These are phyloP conservation scores for Stylonectria norvegica DNA, from an alignment of 2,329 filamentous ascomycete genomes.

Conservation along the genomic window DNA sequence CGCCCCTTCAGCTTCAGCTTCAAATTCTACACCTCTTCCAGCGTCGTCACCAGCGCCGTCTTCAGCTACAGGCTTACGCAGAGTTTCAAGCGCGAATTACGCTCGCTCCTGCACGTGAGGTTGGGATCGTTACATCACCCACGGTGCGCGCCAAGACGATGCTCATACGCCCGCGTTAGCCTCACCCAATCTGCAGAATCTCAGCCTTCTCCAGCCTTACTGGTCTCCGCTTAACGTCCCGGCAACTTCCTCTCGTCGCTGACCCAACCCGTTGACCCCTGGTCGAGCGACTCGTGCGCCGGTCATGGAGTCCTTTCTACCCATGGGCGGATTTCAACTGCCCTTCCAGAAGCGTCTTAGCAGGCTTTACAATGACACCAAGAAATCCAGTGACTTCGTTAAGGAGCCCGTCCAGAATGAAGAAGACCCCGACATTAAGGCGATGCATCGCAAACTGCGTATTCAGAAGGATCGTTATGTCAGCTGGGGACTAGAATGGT, in stretches of 20 bases:
- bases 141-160: conserved; percentile 4
- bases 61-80: too few relatives aligned
- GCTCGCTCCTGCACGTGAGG: conserved; percentile 6
- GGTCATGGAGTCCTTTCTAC: conserved; percentile 50
- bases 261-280: too few relatives aligned
- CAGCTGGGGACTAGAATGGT: conserved; percentile 80
- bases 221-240: conserved; percentile 4
- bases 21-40: background rate
- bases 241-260: too few relatives aligned
- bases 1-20: conserved; percentile 1
- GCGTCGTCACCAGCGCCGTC: too few relatives aligned
- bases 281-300: too few relatives aligned
- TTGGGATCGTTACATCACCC: conserved; percentile 4
- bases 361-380: conserved; percentile 76
- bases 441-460: conserved; percentile 70
- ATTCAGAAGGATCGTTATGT: conserved; percentile 78
- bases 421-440: conserved; percentile 66
- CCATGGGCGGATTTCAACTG: conserved; percentile 50
- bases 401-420: conserved; percentile 60
- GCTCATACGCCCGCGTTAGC: conserved; percentile 9
- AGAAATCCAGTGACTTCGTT: conserved; percentile 72
- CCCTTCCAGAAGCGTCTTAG: conserved; percentile 62
- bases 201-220: conserved; percentile 7
- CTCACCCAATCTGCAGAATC: too few relatives aligned
- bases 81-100: background rate